phyloP scores from a whole-genome alignment of 257 asterid species.

The Nyctanthes arbortristis region DNA sequence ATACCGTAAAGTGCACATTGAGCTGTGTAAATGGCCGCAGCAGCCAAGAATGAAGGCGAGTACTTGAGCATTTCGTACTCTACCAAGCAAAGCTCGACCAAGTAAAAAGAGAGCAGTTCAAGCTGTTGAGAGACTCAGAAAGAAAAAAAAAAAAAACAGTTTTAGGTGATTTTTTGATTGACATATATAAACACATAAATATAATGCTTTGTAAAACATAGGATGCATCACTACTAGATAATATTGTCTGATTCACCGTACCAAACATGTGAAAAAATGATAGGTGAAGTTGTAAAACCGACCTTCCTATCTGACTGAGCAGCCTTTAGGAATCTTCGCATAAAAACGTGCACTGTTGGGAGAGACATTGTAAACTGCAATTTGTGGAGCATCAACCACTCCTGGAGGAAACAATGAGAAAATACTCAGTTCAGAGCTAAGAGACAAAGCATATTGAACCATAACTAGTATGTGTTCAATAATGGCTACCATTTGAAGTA shows the following conservation, averaged over 20 bases:
- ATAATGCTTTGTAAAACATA: no score
- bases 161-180: background rate
- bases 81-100: constrained; percentile 86
- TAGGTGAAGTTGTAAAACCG: background rate
- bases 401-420: constrained; percentile 39
- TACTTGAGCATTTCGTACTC: constrained; percentile 82
- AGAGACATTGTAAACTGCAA: constrained; percentile 85
- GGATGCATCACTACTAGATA: no score
- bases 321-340: constrained; percentile 85
- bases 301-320: constrained; percentile 88
- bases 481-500: constrained; percentile 81
- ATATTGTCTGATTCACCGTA: background rate
- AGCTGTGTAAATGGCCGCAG: constrained; percentile 75
- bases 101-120: constrained; percentile 71
- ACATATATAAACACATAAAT: no score
- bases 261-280: background rate
- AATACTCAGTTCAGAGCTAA: no score
- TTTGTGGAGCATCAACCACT: constrained; percentile 75
- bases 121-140: constrained; percentile 41
- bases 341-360: constrained; percentile 88
- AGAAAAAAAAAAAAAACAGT: background rate
- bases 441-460: no score
- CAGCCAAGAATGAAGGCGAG: constrained; percentile 78
- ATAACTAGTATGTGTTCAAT: background rate
- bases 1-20: constrained; percentile 68